Percentiles rank a stretch among this genome's conserved stretches.
Conservation (phyloP, 441 rosid genomes). For the Gossypium trilobum region DNA sequence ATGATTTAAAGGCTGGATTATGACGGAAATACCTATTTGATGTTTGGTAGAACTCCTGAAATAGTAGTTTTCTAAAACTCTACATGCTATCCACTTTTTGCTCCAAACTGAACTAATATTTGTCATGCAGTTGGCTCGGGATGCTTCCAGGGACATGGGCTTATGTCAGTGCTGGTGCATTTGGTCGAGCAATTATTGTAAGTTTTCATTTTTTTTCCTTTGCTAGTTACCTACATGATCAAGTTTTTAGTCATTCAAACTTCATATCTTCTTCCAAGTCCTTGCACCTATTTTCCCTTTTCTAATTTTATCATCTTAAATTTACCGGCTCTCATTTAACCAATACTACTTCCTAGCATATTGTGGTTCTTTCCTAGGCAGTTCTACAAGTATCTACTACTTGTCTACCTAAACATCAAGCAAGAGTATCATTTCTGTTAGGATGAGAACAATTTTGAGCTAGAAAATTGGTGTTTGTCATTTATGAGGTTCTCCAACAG, state of each 20-base stretch:
- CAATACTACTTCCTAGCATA: not conserved
- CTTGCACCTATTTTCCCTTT: not conserved
- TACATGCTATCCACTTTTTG: not conserved
- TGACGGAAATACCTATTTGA: not conserved
- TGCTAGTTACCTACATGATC: not conserved
- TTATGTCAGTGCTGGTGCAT: slow-evolving; percentile 94
- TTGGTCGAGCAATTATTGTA: slow-evolving; percentile 89
- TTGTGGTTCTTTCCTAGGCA: not conserved
- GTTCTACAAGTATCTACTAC: not conserved
- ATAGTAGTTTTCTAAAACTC: not conserved
- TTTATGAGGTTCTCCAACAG: not conserved
- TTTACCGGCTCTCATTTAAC: not conserved
- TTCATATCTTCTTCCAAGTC: not conserved
- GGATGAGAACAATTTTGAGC: not conserved
- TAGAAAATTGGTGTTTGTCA: not conserved
- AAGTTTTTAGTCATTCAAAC: not conserved
- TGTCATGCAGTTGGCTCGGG: slow-evolving; percentile 75
- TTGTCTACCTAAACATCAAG: not conserved
- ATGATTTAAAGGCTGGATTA: not conserved
- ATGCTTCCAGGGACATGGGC: slow-evolving; percentile 99
- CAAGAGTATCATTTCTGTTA: not conserved
- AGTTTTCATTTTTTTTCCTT: slow-evolving; percentile 24
- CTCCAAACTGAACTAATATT: slow-evolving; percentile 9
- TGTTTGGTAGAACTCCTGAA: not conserved
- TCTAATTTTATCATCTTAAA: not conserved